These are phyloP conservation scores for Teunomyces gatunensis DNA, from an alignment of 805 yeast species.

Conservation along the genomic window DNA sequence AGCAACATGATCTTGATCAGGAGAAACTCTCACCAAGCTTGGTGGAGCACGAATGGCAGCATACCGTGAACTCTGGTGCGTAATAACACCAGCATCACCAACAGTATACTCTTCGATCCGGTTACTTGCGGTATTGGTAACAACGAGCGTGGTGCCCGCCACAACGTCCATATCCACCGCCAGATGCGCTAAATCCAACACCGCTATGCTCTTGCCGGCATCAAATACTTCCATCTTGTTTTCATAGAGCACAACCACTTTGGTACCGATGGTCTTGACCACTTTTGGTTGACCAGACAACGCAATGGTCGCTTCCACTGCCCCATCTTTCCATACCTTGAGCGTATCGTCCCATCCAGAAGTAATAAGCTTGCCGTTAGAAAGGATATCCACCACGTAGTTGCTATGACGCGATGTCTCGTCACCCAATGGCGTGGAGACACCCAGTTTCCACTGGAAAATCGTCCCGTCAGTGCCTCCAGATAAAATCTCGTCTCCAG, in stretches of 20 bases:
- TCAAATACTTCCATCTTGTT: slow-evolving; percentile 25
- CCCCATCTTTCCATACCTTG: slow-evolving; percentile 34
- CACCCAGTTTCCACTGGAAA: slow-evolving; percentile 50
- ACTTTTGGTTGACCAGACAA: slow-evolving; percentile 38
- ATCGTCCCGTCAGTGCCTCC: slow-evolving; percentile 86
- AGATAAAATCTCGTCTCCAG: slow-evolving; percentile 38
- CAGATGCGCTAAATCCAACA: slow-evolving; percentile 18
- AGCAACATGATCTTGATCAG: slow-evolving; percentile 65
- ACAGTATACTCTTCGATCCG: slow-evolving; percentile 27
- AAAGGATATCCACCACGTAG: slow-evolving; percentile 54
- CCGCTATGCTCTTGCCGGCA: slow-evolving; percentile 11
- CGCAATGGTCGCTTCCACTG: slow-evolving; percentile 9
- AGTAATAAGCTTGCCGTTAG: slow-evolving; percentile 33
- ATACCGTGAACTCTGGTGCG: slow-evolving; percentile 17
- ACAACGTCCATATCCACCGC: slow-evolving; percentile 25
- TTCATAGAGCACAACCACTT: slow-evolving; percentile 31
- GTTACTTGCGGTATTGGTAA: slow-evolving; percentile 30
- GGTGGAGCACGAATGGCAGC: slow-evolving; percentile 60
- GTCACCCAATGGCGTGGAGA: slow-evolving; percentile 33
- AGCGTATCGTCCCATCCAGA: slow-evolving; percentile 89
- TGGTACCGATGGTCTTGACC: slow-evolving; percentile 24
- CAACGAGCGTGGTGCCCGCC: slow-evolving; percentile 19
- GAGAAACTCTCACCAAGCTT: slow-evolving; percentile 64
- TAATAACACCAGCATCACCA: slow-evolving; percentile 7
- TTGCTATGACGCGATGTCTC: slow-evolving; percentile 56